Evolutionary conservation across 495 filamentous ascomycete genomes (phyloP).

Genomic region (Trichoderma reesei): DNA sequence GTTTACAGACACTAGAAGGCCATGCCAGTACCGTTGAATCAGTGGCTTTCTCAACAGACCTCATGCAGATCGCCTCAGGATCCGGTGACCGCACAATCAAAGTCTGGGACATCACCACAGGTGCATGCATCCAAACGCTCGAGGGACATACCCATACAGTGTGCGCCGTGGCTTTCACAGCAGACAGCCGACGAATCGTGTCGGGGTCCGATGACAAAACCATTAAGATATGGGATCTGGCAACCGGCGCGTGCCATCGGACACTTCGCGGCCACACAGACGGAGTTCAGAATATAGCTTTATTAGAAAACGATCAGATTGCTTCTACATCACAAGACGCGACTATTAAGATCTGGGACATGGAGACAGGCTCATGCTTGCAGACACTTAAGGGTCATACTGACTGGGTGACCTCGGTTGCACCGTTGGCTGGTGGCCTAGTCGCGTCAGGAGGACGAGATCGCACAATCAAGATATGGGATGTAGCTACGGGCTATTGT

Average conservation of each 20-base stretch:
- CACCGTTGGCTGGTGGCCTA: slow-evolving; percentile 12
- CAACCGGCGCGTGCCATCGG: not conserved
- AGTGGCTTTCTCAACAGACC: slow-evolving; percentile 12
- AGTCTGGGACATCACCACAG: slow-evolving; percentile 26
- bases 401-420: slow-evolving; percentile 5
- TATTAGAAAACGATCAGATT: not conserved
- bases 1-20: slow-evolving; percentile 15
- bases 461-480: slow-evolving; percentile 10
- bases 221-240: not conserved
- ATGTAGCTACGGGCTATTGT: slow-evolving; percentile 3
- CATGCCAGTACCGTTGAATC: slow-evolving; percentile 2
- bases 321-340: slow-evolving; percentile 3
- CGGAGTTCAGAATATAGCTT: not conserved
- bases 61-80: not conserved
- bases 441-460: slow-evolving; percentile 12
- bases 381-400: slow-evolving; percentile 16
- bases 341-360: slow-evolving; percentile 20
- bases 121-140: slow-evolving; percentile 17
- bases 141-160: slow-evolving; percentile 13
- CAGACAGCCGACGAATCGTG: slow-evolving; percentile 16
- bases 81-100: not conserved
- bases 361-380: slow-evolving; percentile 14
- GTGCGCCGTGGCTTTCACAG: slow-evolving; percentile 13
- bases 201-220: slow-evolving; percentile 12
- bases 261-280: not conserved